These are phyloP conservation scores for Tympanopsis confertula DNA, from an alignment of 2,329 filamentous ascomycete genomes.

Conservation along the genomic window DNA sequence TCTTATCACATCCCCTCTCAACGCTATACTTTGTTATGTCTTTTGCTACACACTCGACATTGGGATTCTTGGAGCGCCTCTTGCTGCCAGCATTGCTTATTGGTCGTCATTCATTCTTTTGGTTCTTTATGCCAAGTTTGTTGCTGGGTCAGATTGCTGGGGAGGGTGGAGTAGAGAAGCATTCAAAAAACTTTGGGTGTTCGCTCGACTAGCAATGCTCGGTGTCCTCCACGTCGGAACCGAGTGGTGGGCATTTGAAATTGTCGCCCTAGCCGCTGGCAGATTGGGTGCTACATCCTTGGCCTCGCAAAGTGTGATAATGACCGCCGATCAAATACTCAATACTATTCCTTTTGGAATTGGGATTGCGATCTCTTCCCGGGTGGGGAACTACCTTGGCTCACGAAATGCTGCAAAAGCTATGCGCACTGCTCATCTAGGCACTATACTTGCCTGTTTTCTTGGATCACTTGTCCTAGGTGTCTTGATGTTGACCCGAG, in stretches of 20 bases:
- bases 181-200: conserved; percentile 56
- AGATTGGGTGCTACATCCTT: conserved; percentile 68
- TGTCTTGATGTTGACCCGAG: conserved; percentile 57
- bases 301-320: conserved; percentile 77
- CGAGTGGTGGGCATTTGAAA: conserved; percentile 93
- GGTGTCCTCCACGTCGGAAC: conserved; percentile 77
- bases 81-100: conserved; percentile 76
- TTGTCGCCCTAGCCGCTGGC: conserved; percentile 73
- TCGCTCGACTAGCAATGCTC: conserved; percentile 62
- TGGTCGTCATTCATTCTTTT: conserved; percentile 74
- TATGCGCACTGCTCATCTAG: conserved; percentile 60
- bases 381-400: conserved; percentile 72
- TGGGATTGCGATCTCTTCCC: conserved; percentile 67
- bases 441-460: conserved; percentile 61
- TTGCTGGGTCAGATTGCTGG: conserved; percentile 68
- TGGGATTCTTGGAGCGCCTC: conserved; percentile 66
- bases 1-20: conserved; percentile 70
- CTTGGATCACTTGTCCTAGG: conserved; percentile 57
- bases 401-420: conserved; percentile 55
- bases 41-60: conserved; percentile 63
- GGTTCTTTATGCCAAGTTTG: conserved; percentile 59
- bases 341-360: conserved; percentile 80
- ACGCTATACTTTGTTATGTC: conserved; percentile 68
- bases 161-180: conserved; percentile 58
- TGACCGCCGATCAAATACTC: conserved; percentile 78